Base-by-base conservation (phyloP, 352 stramenopile species). In the Phytopythium chamaehyphon region DNA sequence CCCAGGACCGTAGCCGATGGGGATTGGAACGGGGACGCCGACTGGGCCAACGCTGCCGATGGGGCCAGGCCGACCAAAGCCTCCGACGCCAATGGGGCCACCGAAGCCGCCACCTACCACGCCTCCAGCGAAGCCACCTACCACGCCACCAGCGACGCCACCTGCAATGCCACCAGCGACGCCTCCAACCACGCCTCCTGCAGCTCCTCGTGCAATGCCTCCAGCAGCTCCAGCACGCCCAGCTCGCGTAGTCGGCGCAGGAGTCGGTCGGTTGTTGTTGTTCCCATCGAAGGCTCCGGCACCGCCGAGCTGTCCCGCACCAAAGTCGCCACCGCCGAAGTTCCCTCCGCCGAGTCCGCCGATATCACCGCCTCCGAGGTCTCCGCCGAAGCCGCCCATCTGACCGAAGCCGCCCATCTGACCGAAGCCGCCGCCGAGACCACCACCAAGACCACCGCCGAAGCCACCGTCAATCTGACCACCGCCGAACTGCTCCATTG, bases 211-310 rank as follows among this genome's bases (percentile, higher is more conserved):
- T 10, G 40, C 22, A 7, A 36, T 21, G 19, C 40, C 40, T 2
- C 24, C 42, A 9, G 42, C 26, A 5, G 22, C 43, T 26, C 44
- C 43, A 24, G 12, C 28, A 2, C 16, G 16, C 23, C 44, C 44
- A 18, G 26, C 24, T 11, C 26, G 45, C 18, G 45, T 51, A 3
- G 45, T 51, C 28, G 45, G 28, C 18, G 45, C 45, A 5, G 45
- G 28, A 2, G 28, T 51, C 28, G 45, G 45, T 10, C 28, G 44
- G 18, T 4, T 37, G n/a, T n/a, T n/a, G n/a, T n/a, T n/a, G n/a
- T 31, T 31, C 4, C 0, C n/a, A 14, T 26, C 24, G 24, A n/a
- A 22, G 21, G 23, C 23, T 49, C 43, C 43, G 15, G 37, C 22
- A 14, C 26, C 23, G 28, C 19, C 11, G 22, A 15, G n/a, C n/a